Percentiles rank a stretch among this genome's conserved stretches.
phyloP scores from a whole-genome alignment of 202 grass and related monocot genomes.

The Elaeis oleifera region DNA sequence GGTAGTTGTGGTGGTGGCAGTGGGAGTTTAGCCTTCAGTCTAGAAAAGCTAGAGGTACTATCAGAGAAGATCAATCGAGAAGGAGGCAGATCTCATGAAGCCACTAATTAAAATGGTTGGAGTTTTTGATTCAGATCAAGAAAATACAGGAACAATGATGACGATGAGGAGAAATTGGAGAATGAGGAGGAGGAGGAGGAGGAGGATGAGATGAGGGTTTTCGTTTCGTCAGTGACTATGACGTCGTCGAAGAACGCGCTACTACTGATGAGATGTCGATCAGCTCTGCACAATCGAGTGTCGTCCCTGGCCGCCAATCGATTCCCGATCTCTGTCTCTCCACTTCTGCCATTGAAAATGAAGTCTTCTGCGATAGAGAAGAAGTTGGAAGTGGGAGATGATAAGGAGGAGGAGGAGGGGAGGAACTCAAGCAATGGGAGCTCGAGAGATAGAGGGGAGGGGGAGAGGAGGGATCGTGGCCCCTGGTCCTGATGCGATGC shows the following conservation, averaged over 20 bases:
- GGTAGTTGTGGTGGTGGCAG: constrained; percentile 18
- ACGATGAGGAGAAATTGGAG: background rate
- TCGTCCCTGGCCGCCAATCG: constrained; percentile 35
- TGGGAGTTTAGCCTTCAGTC: constrained; percentile 8
- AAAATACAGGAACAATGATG: constrained; percentile 8
- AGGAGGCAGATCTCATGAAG: no score
- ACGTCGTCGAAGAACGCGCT: constrained; percentile 89
- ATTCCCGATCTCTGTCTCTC: constrained; percentile 23
- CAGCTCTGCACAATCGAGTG: constrained; percentile 75
- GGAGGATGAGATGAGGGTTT: background rate
- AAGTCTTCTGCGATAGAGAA: background rate
- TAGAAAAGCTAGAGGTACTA: background rate
- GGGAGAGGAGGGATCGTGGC: constrained; percentile 60
- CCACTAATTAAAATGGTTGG: background rate
- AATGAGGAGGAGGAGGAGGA: constrained; percentile 6
- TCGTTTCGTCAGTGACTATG: constrained; percentile 40
- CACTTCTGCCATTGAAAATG: background rate
- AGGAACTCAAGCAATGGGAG: no score
- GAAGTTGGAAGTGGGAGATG: background rate
- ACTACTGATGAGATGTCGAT: constrained; percentile 86
- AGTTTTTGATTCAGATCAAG: constrained; percentile 5
- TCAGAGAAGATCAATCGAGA: no score
- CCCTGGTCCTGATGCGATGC: constrained; percentile 66
- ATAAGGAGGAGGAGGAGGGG: background rate
- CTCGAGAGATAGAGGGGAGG: constrained; percentile 10